phyloP scores from a whole-genome alignment of 768 basidiomycete species.

The Lentinula raphanica region DNA sequence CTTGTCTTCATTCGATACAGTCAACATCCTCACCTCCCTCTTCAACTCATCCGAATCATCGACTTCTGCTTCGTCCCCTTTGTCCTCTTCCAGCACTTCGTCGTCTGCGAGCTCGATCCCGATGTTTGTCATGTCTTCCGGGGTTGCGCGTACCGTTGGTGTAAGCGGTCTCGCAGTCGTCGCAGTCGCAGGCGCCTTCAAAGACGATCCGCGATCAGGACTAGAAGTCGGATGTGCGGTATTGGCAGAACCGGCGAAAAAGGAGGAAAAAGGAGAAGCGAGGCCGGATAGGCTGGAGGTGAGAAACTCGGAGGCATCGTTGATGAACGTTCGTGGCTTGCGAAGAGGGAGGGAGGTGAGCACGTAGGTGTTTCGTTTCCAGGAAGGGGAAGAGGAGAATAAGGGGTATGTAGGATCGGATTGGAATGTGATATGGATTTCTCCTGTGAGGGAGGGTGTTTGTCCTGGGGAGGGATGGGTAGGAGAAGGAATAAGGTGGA shows the following conservation, averaged over 20 bases:
- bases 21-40: slow-evolving; percentile 52
- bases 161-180: too few relatives aligned
- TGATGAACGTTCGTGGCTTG: slow-evolving; percentile 63
- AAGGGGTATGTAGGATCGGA: slow-evolving; percentile 62
- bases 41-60: slow-evolving; percentile 63
- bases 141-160: too few relatives aligned
- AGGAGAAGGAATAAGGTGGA: slow-evolving; percentile 50
- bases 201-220: too few relatives aligned
- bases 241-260: slow-evolving; percentile 29
- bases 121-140: slow-evolving; percentile 62
- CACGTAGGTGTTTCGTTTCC: slow-evolving; percentile 58
- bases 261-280: slow-evolving; percentile 50
- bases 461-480: too few relatives aligned
- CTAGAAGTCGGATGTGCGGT: too few relatives aligned
- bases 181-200: too few relatives aligned
- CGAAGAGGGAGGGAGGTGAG: slow-evolving; percentile 62
- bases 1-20: slow-evolving; percentile 36
- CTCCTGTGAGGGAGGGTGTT: too few relatives aligned
- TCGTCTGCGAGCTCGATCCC: slow-evolving; percentile 73
- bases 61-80: slow-evolving; percentile 71
- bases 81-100: slow-evolving; percentile 74
- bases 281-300: slow-evolving; percentile 59
- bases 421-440: slow-evolving; percentile 56
- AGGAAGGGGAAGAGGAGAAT: slow-evolving; percentile 29
- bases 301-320: slow-evolving; percentile 65